Conservation (phyloP, 2,329 filamentous ascomycete genomes). For the Colletotrichum siamense region DNA sequence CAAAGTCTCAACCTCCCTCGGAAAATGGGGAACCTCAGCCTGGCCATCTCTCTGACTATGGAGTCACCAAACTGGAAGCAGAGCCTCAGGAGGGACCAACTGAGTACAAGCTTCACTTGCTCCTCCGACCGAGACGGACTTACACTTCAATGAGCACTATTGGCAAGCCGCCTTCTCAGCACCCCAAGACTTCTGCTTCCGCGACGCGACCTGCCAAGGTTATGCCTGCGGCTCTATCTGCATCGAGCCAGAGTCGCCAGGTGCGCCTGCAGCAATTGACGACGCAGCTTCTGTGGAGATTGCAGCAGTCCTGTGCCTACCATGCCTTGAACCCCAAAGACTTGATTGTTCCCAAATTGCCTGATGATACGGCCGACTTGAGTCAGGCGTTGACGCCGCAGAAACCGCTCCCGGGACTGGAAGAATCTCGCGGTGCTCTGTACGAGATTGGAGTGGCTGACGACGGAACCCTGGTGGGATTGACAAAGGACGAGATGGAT, state of each 20-base stretch:
- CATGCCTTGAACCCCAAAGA: constrained; percentile 81
- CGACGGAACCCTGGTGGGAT: constrained; percentile 87
- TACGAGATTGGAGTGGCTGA: constrained; percentile 98
- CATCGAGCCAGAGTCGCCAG: constrained; percentile 75
- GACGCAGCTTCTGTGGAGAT: constrained; percentile 90
- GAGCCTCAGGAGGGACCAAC: constrained; percentile 95
- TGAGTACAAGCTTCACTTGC: constrained; percentile 94
- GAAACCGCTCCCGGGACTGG: constrained; percentile 77
- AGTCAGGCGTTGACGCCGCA: constrained; percentile 52
- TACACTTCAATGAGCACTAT: constrained; percentile 75
- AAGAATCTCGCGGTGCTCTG: constrained; percentile 90
- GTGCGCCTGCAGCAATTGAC: constrained; percentile 89
- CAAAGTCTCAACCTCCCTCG: constrained; percentile 20
- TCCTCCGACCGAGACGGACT: constrained; percentile 77
- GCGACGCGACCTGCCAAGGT: neutral
- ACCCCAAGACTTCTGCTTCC: constrained; percentile 32
- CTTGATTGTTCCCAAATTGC: constrained; percentile 76
- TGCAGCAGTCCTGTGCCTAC: constrained; percentile 93
- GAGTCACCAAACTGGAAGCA: constrained; percentile 78
- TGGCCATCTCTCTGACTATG: constrained; percentile 63
- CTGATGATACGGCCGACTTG: constrained; percentile 62
- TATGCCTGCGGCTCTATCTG: constrained; percentile 20
- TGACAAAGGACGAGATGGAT: constrained; percentile 89
- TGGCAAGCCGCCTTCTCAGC: constrained; percentile 24
- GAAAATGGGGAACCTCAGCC: constrained; percentile 34